Evolutionary conservation across 495 filamentous ascomycete genomes (phyloP).

Genomic region (Bombardia bombarda): DNA sequence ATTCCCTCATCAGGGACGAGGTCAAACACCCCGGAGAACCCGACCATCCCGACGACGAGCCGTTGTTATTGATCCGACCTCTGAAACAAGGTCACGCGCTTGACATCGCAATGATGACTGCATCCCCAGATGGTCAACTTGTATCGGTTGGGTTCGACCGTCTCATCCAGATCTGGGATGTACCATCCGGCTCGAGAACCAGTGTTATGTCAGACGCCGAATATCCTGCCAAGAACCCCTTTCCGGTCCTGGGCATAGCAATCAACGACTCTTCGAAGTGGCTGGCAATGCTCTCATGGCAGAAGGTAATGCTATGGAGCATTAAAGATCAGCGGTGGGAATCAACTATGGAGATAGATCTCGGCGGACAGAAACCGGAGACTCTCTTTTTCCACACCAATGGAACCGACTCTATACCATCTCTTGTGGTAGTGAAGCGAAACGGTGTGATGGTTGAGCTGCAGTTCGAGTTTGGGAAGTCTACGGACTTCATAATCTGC

Average conservation of each 20-base stretch:
- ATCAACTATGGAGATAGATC: conserved; percentile 34
- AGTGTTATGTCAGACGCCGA: conserved; percentile 33
- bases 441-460: conserved; percentile 52
- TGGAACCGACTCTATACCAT: conserved; percentile 20
- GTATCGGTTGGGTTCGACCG: conserved; percentile 62
- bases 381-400: conserved; percentile 49
- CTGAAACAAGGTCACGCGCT: conserved; percentile 52
- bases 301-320: conserved; percentile 50
- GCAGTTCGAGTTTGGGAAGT: conserved; percentile 19
- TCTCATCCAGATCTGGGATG: conserved; percentile 50
- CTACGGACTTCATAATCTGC: conserved; percentile 32
- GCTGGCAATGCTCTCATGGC: conserved; percentile 53
- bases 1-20: conserved; percentile 53
- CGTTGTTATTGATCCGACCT: conserved; percentile 48
- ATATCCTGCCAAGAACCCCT: conserved; percentile 27
- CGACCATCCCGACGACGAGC: conserved; percentile 35
- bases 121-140: conserved; percentile 49
- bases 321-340: conserved; percentile 44
- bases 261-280: conserved; percentile 52
- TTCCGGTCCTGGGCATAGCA: conserved; percentile 51
- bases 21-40: conserved; percentile 21
- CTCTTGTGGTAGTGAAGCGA: conserved; percentile 47
- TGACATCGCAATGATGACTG: conserved; percentile 53
- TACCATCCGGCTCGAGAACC: conserved; percentile 32
- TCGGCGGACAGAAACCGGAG: conserved; percentile 44